Percentiles rank a stretch among this genome's conserved stretches.
Evolutionary conservation across 208 protist genomes (phyloP).

Genomic region (Leishmania aethiopica): DNA sequence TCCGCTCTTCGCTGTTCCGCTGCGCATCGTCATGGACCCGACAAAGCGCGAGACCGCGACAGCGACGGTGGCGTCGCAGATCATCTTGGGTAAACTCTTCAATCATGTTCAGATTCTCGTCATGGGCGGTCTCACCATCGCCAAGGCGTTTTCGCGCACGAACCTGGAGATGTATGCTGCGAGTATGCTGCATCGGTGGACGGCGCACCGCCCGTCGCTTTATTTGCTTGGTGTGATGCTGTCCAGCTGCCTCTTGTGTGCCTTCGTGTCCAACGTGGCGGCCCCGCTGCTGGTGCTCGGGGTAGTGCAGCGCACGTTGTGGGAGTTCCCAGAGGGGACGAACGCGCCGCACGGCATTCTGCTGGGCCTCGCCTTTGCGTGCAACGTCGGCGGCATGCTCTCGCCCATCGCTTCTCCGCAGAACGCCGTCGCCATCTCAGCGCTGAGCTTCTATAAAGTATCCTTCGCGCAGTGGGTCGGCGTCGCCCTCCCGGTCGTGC

Average conservation of each 20-base stretch:
- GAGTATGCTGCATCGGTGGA: constrained; percentile 67
- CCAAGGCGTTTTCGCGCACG: constrained; percentile 82
- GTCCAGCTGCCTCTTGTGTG: constrained; percentile 78
- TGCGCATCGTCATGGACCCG: constrained; percentile 79
- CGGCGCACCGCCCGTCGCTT: constrained; percentile 72
- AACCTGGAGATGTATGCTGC: constrained; percentile 90
- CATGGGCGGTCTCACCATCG: constrained; percentile 91
- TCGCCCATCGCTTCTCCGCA: constrained; percentile 94
- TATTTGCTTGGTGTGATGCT: constrained; percentile 94
- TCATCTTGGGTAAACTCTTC: constrained; percentile 87
- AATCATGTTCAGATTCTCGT: constrained; percentile 93
- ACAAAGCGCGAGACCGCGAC: constrained; percentile 48
- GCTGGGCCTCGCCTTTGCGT: constrained; percentile 92
- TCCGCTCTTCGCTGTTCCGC: constrained; percentile 84
- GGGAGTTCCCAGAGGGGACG: constrained; percentile 86
- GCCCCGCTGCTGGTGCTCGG: constrained; percentile 89
- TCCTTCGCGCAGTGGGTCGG: constrained; percentile 86
- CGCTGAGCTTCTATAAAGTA: constrained; percentile 78
- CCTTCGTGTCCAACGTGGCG: constrained; percentile 92
- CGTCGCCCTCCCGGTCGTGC: constrained; percentile 82
- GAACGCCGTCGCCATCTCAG: constrained; percentile 92
- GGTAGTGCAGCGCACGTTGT: constrained; percentile 86
- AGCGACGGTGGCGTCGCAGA: constrained; percentile 69
- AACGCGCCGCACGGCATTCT: constrained; percentile 86
- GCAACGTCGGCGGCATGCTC: constrained; percentile 96